Conservation (phyloP, 345 rosid genomes). For the Rhizophora mangle region DNA sequence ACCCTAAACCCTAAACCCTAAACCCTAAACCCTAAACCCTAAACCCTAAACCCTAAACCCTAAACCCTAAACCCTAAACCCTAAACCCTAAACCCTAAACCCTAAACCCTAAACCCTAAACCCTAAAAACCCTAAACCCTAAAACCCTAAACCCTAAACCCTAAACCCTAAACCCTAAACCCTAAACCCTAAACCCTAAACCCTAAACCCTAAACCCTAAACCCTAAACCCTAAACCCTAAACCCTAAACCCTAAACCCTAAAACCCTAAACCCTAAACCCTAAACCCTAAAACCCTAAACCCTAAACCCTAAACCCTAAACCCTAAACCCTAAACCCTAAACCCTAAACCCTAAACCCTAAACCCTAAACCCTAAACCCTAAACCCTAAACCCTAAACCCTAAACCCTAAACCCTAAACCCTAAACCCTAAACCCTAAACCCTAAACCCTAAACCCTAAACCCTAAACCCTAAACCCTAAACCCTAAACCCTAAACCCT, state of each 20-base stretch:
- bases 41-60: no score
- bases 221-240: background rate
- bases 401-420: background rate
- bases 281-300: background rate
- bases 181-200: no score
- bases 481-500: background rate
- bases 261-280: background rate
- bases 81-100: no score
- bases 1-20: conserved; percentile 18
- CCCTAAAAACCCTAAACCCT: no score
- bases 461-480: background rate
- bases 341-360: background rate
- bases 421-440: background rate
- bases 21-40: no score
- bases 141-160: no score
- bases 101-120: no score
- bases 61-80: no score
- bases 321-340: background rate
- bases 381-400: background rate
- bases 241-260: background rate
- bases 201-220: background rate
- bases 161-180: no score
- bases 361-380: no score
- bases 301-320: background rate
- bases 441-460: background rate